phyloP scores from a whole-genome alignment of 2,329 filamentous ascomycete genomes.

The Exophiala sideris region DNA sequence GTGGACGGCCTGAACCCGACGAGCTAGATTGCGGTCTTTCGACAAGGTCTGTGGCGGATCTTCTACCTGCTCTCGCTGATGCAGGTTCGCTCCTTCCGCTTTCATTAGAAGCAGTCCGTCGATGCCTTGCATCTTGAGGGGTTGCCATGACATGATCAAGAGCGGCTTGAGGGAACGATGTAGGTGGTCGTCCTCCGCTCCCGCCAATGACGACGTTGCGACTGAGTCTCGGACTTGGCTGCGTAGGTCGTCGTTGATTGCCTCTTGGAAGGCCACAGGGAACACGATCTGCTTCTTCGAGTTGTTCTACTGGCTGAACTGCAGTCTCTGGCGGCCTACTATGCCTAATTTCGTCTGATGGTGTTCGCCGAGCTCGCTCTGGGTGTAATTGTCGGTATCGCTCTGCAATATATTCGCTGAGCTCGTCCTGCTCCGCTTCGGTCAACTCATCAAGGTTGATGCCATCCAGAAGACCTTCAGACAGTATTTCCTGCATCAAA shows the following conservation, averaged over 20 bases:
- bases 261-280: constrained; percentile 32
- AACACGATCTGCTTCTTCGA: constrained; percentile 35
- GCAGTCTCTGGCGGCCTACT: background rate
- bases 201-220: constrained; percentile 13
- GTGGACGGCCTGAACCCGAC: constrained; percentile 12
- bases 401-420: constrained; percentile 86
- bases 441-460: constrained; percentile 87
- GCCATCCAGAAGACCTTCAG: constrained; percentile 82
- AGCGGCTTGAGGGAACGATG: constrained; percentile 12
- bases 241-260: constrained; percentile 14
- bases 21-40: constrained; percentile 30
- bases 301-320: constrained; percentile 41
- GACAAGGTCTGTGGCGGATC: constrained; percentile 64
- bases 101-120: constrained; percentile 31
- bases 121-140: constrained; percentile 11
- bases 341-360: constrained; percentile 28
- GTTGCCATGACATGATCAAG: constrained; percentile 16
- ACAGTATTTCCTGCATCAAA: constrained; percentile 82
- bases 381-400: constrained; percentile 74
- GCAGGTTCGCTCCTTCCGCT: constrained; percentile 29
- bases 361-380: constrained; percentile 51
- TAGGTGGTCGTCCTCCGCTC: constrained; percentile 8
- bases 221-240: constrained; percentile 21
- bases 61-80: constrained; percentile 40
- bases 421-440: constrained; percentile 77